A percentile compares a stretch with the other conserved stretches of the same genome.
Evolutionary conservation across 2,329 filamentous ascomycete genomes (phyloP).

Genomic region (Intubia oerlemansii): DNA sequence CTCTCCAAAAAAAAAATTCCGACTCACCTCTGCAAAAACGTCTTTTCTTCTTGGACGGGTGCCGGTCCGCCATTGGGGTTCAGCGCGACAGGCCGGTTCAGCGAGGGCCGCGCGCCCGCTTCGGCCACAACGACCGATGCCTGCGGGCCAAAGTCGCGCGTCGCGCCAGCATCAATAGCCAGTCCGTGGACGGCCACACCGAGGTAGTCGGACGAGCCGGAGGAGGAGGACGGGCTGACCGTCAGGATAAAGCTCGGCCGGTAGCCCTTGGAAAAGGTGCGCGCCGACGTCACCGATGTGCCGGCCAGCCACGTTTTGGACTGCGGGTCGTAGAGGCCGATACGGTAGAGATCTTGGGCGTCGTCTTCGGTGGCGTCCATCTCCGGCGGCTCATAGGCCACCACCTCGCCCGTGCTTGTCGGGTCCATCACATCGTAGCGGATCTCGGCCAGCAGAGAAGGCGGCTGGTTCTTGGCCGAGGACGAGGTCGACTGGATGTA

Average conservation of each 20-base stretch:
- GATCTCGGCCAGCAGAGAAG: slow-evolving; percentile 28
- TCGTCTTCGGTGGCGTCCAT: slow-evolving; percentile 1
- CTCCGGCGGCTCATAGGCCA: slow-evolving; percentile 35
- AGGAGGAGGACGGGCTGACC: too few species aligned
- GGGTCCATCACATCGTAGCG: slow-evolving; percentile 27
- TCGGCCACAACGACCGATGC: slow-evolving; percentile 25
- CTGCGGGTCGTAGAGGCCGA: slow-evolving; percentile 33
- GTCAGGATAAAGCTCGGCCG: slow-evolving; percentile 32
- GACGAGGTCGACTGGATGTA: slow-evolving; percentile 29
- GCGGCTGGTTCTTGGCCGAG: slow-evolving; percentile 9
- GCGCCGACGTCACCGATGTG: slow-evolving; percentile 30
- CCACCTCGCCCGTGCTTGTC: slow-evolving; percentile 19
- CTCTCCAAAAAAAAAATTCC: background rate
- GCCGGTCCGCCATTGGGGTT: slow-evolving; percentile 36
- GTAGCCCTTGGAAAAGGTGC: slow-evolving; percentile 41
- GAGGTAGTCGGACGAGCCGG: slow-evolving; percentile 18
- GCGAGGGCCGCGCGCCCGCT: slow-evolving; percentile 30
- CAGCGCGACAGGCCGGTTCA: slow-evolving; percentile 44
- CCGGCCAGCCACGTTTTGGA: slow-evolving; percentile 27
- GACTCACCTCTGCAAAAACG: slow-evolving; percentile 37
- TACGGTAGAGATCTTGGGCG: slow-evolving; percentile 26
- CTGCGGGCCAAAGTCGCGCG: slow-evolving; percentile 42
- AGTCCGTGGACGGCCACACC: slow-evolving; percentile 33
- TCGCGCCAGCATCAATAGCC: slow-evolving; percentile 39
- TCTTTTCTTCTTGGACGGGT: slow-evolving; percentile 33